These are phyloP conservation scores for Acacia concinna DNA, from an alignment of 331 rosid genomes.

Conservation along the genomic window DNA sequence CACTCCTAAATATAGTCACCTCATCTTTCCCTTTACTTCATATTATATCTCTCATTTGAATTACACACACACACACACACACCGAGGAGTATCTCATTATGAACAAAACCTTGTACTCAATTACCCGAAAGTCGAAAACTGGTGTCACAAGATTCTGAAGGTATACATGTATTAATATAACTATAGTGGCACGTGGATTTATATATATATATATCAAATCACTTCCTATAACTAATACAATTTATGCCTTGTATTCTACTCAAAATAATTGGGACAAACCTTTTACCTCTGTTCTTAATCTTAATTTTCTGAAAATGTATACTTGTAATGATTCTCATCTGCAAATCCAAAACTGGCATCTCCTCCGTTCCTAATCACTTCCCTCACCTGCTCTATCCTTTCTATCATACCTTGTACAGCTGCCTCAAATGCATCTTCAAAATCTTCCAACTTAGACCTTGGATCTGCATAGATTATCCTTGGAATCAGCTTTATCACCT, in stretches of 20 bases:
- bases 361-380: constrained; percentile 53
- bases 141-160: neutral
- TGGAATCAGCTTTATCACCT: constrained; percentile 63
- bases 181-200: neutral
- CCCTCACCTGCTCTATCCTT: constrained; percentile 65
- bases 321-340: constrained; percentile 73
- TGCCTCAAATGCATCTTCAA: constrained; percentile 78
- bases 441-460: constrained; percentile 35
- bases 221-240: neutral
- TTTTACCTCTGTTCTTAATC: neutral
- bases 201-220: too few species aligned
- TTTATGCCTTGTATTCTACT: neutral
- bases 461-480: constrained; percentile 69
- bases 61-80: too few species aligned
- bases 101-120: neutral
- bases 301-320: constrained; percentile 50
- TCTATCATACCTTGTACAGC: constrained; percentile 70
- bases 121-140: neutral
- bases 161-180: neutral
- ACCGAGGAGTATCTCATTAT: too few species aligned
- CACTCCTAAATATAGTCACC: neutral
- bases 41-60: too few species aligned
- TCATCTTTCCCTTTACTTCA: neutral
- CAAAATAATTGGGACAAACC: neutral
- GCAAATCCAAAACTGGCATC: constrained; percentile 86